Base-by-base conservation (phyloP, 441 rosid genomes). In the Adansonia madagascariensis region DNA sequence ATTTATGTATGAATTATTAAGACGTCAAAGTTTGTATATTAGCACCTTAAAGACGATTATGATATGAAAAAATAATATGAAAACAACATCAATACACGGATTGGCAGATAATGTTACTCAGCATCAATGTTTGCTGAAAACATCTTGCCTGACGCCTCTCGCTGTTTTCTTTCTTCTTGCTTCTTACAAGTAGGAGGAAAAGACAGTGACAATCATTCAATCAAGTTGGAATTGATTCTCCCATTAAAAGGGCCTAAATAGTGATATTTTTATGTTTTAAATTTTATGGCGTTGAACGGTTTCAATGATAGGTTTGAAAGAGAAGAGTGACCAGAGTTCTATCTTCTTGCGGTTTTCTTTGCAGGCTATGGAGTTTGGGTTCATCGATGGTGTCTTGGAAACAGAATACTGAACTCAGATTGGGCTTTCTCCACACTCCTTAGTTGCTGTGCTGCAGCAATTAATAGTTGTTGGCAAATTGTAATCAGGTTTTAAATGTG, bases 351-450 rank as follows among this genome's bases (percentile, higher is more conserved):
- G 44, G 61, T 1, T 61, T 63, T 3, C 73, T 6, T 80, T 81
- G 86, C 88, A 95, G 98, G 97, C 97, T 11, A 86, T 95, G 91
- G 97, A 95, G 76, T 93, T 91, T 39, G 97, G 95, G 46, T 89
- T 93, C 60, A 85, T 95, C 1, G 97, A 95, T 75, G 92, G 94
- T 20, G 76, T 91, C 52, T 66, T 93, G 79, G 98, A 91, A 86
- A 93, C 98, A 5, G 91, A 86, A 65, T 90, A 88, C 75, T 92
- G 86, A 90, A 72, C 53, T 10, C 27, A 41, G 15, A 43, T 24
- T 65, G 24, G 65, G 43, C 8, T 24, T 14, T 24, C 43, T 27
- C 2, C 0, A 53, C 53, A 20, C 64, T 47, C 31, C 31, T 39
- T 31, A 72, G 20, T 67, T 78, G 59, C 65, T 27, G 31, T 27